These are phyloP conservation scores for Sporobolomyces roseus DNA, from an alignment of 768 basidiomycete genomes.

Conservation along the genomic window DNA sequence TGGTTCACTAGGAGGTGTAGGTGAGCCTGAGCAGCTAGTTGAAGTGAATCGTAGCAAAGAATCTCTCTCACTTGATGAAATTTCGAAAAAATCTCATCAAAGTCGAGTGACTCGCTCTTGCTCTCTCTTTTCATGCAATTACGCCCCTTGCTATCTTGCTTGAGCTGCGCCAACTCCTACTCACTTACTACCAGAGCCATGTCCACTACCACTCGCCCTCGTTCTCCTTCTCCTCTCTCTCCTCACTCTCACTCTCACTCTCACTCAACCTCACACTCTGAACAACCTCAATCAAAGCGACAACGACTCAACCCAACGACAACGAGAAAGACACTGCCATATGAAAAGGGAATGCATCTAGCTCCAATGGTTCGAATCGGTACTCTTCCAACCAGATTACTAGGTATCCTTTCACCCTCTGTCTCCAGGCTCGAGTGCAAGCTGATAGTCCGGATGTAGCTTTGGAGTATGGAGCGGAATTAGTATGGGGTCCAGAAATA, in stretches of 20 bases:
- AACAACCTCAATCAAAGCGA: not conserved
- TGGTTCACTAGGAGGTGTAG: not conserved
- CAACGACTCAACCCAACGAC: too few relatives aligned
- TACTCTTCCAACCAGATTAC: slow-evolving; percentile 38
- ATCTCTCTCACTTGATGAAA: too few relatives aligned
- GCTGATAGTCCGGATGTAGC: too few relatives aligned
- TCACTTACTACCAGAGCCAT: too few relatives aligned
- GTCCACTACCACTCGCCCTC: slow-evolving; percentile 9
- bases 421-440: too few relatives aligned
- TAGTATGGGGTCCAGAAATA: slow-evolving; percentile 82
- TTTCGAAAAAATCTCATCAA: not conserved
- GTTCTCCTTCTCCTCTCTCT: not conserved
- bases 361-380: slow-evolving; percentile 79
- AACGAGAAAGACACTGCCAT: slow-evolving; percentile 54
- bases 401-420: too few relatives aligned
- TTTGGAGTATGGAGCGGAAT: slow-evolving; percentile 81
- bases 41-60: too few relatives aligned
- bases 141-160: too few relatives aligned
- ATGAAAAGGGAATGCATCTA: slow-evolving; percentile 84
- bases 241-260: not conserved
- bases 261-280: not conserved
- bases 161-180: too few relatives aligned
- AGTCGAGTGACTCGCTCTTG: not conserved
- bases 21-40: not conserved
- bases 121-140: not conserved